These are phyloP conservation scores for Zygosaccharomyces lentus DNA, from an alignment of 805 yeast species.

Conservation along the genomic window DNA sequence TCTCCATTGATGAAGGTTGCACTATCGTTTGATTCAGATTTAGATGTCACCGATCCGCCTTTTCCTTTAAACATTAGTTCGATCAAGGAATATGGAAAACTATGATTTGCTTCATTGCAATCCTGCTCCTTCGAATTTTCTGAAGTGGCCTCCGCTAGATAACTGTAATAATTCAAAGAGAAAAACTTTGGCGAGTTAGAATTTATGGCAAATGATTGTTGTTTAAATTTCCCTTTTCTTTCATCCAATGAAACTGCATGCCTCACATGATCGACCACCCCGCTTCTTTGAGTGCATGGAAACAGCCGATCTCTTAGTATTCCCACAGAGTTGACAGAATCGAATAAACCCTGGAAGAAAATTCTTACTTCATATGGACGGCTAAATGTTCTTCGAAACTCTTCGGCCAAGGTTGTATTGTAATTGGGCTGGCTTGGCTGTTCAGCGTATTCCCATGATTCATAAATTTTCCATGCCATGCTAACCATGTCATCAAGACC, in stretches of 20 bases:
- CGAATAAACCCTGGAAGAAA: slow-evolving; percentile 64
- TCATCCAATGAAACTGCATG: slow-evolving; percentile 69
- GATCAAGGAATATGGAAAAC: slow-evolving; percentile 2
- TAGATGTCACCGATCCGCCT: background rate
- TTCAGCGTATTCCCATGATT: slow-evolving; percentile 55
- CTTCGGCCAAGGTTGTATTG: slow-evolving; percentile 45
- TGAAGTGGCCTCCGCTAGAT: slow-evolving; percentile 6
- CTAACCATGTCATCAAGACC: slow-evolving; percentile 55
- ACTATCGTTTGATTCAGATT: background rate
- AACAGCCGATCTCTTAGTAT: slow-evolving; percentile 52
- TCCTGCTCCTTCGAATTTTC: slow-evolving; percentile 1
- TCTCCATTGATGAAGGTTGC: background rate
- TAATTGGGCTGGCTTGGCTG: slow-evolving; percentile 47
- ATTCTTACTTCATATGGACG: slow-evolving; percentile 41
- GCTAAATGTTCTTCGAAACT: slow-evolving; percentile 53
- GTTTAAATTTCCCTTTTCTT: slow-evolving; percentile 59
- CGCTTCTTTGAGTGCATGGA: slow-evolving; percentile 50
- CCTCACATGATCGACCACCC: slow-evolving; percentile 53
- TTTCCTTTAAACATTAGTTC: slow-evolving; percentile 1
- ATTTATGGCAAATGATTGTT: slow-evolving; percentile 47
- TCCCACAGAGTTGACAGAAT: slow-evolving; percentile 66
- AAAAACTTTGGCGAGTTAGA: slow-evolving; percentile 35
- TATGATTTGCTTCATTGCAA: background rate
- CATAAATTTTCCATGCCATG: slow-evolving; percentile 61
- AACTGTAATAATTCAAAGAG: slow-evolving; percentile 18